A percentile compares a stretch with the other conserved stretches of the same genome.
Conservation (phyloP, 345 rosid species). For the Eucalyptus shirleyi region DNA sequence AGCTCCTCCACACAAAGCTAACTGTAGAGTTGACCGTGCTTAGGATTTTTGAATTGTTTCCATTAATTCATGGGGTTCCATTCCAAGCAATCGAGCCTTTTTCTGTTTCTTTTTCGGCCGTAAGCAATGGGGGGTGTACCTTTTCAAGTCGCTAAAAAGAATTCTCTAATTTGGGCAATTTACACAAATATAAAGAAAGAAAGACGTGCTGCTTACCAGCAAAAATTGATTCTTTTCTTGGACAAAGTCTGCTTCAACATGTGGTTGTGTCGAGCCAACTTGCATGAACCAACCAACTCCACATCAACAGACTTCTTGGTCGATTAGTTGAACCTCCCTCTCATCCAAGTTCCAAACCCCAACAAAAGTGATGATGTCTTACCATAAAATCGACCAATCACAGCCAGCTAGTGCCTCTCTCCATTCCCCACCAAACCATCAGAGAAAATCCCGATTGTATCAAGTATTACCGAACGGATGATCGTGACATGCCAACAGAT, state of each 20-base stretch:
- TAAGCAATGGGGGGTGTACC: not conserved
- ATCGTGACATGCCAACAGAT: not conserved
- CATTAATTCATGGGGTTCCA: not conserved
- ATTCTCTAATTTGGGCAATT: not conserved
- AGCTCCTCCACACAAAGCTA: not conserved
- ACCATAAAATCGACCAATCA: not conserved
- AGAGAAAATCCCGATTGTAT: not conserved
- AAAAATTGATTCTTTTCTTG: not conserved
- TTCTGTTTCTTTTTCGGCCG: not conserved
- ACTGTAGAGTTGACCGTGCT: not conserved
- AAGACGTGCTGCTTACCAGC: not conserved
- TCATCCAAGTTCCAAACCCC: not conserved
- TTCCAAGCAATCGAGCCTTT: not conserved
- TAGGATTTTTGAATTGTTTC: not conserved
- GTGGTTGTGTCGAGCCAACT: not conserved
- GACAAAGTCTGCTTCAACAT: not conserved
- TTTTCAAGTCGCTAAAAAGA: not conserved
- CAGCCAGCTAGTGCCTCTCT: not conserved
- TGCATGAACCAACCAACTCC: not conserved
- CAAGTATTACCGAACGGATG: not conserved
- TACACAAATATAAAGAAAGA: not conserved
- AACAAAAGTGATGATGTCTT: not conserved
- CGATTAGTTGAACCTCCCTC: not conserved
- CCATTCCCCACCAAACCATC: constrained; percentile 1
- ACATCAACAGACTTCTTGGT: not conserved